Evolutionary conservation across 352 stramenopile species (phyloP).

Genomic region (Phytophthora litchii): DNA sequence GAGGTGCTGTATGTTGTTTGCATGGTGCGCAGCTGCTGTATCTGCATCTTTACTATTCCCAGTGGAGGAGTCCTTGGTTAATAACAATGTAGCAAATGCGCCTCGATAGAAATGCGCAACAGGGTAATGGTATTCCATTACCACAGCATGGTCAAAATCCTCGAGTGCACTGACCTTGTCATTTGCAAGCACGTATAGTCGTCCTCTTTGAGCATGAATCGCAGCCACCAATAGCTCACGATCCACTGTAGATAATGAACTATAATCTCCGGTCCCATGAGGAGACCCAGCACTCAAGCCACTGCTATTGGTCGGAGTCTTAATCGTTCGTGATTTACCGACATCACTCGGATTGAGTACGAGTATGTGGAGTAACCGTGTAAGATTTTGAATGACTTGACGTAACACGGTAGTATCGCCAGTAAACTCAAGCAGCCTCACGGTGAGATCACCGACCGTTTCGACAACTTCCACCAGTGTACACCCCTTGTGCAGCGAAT

Average conservation of each 20-base stretch:
- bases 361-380: conserved; percentile 61
- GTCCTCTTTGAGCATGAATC: conserved; percentile 67
- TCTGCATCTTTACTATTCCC: conserved; percentile 21
- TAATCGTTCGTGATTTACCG: conserved; percentile 28
- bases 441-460: conserved; percentile 69
- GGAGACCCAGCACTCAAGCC: conserved; percentile 17
- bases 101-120: conserved; percentile 81
- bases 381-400: conserved; percentile 69
- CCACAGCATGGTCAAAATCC: conserved; percentile 76
- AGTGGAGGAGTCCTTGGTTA: conserved; percentile 30
- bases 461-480: conserved; percentile 77
- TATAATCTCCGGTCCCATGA: conserved; percentile 20
- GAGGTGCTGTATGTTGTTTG: conserved; percentile 60
- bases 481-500: conserved; percentile 71
- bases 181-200: conserved; percentile 64
- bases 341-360: conserved; percentile 42
- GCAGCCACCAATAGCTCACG: conserved; percentile 59
- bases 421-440: conserved; percentile 72
- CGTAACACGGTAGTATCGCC: conserved; percentile 60
- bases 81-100: conserved; percentile 57
- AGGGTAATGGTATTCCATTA: conserved; percentile 83
- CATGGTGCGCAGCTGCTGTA: conserved; percentile 31
- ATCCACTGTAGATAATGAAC: conserved; percentile 40
- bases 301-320: conserved; percentile 18
- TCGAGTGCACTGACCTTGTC: conserved; percentile 50